A percentile compares a stretch with the other conserved stretches of the same genome.
Evolutionary conservation across 306 rosid genomes (phyloP).

Genomic region (Vigna reflexopilosa): DNA sequence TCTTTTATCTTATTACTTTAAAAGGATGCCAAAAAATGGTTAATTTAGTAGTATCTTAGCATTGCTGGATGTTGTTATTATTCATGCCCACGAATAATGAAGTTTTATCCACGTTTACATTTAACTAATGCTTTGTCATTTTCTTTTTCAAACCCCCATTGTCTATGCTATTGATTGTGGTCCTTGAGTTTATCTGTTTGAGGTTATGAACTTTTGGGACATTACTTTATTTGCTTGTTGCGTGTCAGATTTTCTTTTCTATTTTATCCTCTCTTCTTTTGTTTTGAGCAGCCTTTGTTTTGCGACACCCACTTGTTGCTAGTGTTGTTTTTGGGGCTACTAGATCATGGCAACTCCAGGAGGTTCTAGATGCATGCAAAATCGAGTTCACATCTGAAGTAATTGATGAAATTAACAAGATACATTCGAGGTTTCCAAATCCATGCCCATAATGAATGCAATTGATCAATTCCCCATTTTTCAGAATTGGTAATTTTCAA

Average conservation of each 20-base stretch:
- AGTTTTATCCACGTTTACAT: not conserved
- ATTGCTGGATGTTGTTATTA: not conserved
- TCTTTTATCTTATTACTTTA: not conserved
- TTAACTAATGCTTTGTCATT: not conserved
- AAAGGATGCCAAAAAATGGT: not conserved
- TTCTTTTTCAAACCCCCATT: not conserved
- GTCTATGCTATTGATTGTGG: slow-evolving; percentile 20
- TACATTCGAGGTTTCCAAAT: slow-evolving; percentile 78
- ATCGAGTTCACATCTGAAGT: slow-evolving; percentile 66
- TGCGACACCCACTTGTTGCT: slow-evolving; percentile 87
- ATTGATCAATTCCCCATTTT: not conserved
- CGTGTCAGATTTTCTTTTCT: not conserved
- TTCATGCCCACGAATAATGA: not conserved
- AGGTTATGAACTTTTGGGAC: not conserved
- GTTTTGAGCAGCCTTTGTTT: slow-evolving; percentile 79
- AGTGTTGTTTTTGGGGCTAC: slow-evolving; percentile 88
- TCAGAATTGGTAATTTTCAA: not conserved
- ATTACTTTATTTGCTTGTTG: slow-evolving; percentile 15
- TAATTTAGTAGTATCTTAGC: not conserved
- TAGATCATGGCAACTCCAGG: slow-evolving; percentile 76
- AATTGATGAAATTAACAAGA: slow-evolving; percentile 63
- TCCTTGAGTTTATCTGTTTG: slow-evolving; percentile 8
- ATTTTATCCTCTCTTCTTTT: not conserved
- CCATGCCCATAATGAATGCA: slow-evolving; percentile 74
- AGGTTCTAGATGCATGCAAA: slow-evolving; percentile 66